Evolutionary conservation across 78 protist genomes (phyloP), one percentile per base, ranked within the genome.

Genomic region (Trichosphaerium sp.): DNA sequence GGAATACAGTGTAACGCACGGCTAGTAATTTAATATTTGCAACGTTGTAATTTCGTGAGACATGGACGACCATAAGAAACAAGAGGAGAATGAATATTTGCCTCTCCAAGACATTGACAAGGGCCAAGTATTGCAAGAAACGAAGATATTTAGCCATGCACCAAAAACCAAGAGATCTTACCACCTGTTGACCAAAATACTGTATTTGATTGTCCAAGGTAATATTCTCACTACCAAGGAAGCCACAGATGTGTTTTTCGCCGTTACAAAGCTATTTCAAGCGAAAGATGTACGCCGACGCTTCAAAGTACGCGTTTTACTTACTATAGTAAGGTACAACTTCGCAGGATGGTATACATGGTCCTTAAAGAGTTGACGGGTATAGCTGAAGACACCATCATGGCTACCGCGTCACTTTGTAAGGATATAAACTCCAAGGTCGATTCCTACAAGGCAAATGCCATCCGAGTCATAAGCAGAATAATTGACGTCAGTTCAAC

Each of bases 191-290:
- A 78, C 92, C 18, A 87, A 94, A 78, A 68, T 97, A 21, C 89
- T 97, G 34, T 95, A 84, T 71, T 69, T 94, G 4, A 42, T 94
- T 28, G 26, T 68, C 18, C 92, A 93, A 48, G 99, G 98, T 39
- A 96, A 94, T 34, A 52, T 71, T 25, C 69, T 93, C 35, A 57
- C 94, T 4, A 42, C 59, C 14, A 56, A 26, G 4, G 99, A 94
- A 73, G 92, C 97, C 32, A 93, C 97, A 21, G 83, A 84, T 18
- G 25, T 94, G 62, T 96, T 95, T 92, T 96, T 96, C 62, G 89
- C 90, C 43, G 81, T 87, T 8, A 94, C 97, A 10, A 94, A 95
- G 75, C 85, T 95, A 37, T 94, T 95, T 69, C 95, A 92, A 71
- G 79, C 92, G 42, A 79, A 87, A 26, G 88, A 91, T 74, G 90